phyloP scores from a whole-genome alignment of 2,329 filamentous ascomycete genomes.

The Boeremia exigua region DNA sequence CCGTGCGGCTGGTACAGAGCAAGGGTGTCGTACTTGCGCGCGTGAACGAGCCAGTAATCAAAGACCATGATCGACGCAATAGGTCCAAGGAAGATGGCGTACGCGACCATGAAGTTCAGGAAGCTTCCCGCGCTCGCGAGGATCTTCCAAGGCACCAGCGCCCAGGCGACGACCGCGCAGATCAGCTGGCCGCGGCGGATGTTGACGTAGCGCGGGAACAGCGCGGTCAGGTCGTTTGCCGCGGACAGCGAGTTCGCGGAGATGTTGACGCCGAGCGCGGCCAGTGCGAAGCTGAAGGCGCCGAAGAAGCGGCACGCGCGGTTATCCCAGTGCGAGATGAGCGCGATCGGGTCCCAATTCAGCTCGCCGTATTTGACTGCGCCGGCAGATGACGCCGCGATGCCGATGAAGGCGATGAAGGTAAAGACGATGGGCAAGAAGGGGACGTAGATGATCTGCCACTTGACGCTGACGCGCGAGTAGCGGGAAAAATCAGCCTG shows the following conservation, averaged over 20 bases:
- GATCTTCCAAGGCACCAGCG: slow-evolving; percentile 56
- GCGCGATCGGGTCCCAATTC: slow-evolving; percentile 53
- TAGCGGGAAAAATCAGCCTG: slow-evolving; percentile 65
- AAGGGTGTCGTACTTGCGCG: slow-evolving; percentile 56
- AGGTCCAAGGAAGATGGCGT: slow-evolving; percentile 69
- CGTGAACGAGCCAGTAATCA: slow-evolving; percentile 66
- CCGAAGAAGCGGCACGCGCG: slow-evolving; percentile 52
- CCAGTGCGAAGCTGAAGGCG: slow-evolving; percentile 54
- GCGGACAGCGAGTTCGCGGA: slow-evolving; percentile 60
- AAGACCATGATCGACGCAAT: slow-evolving; percentile 66
- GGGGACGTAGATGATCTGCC: slow-evolving; percentile 59
- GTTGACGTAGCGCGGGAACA: slow-evolving; percentile 62
- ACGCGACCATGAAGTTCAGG: slow-evolving; percentile 69
- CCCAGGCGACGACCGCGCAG: slow-evolving; percentile 53
- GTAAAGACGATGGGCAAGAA: slow-evolving; percentile 61
- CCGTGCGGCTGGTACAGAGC: slow-evolving; percentile 59
- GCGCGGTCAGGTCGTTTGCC: slow-evolving; percentile 60
- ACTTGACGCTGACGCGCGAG: slow-evolving; percentile 55
- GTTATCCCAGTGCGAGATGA: slow-evolving; percentile 48
- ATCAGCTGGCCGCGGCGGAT: slow-evolving; percentile 57
- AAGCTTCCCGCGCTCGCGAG: slow-evolving; percentile 51
- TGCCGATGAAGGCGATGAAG: slow-evolving; percentile 63
- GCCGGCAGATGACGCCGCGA: slow-evolving; percentile 63
- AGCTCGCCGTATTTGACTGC: slow-evolving; percentile 58
- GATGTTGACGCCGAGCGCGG: slow-evolving; percentile 61